Evolutionary conservation across 164 flowering plant genomes (phyloP), one percentile per base, ranked within the genome.

Genomic region (Annona squamosa): DNA sequence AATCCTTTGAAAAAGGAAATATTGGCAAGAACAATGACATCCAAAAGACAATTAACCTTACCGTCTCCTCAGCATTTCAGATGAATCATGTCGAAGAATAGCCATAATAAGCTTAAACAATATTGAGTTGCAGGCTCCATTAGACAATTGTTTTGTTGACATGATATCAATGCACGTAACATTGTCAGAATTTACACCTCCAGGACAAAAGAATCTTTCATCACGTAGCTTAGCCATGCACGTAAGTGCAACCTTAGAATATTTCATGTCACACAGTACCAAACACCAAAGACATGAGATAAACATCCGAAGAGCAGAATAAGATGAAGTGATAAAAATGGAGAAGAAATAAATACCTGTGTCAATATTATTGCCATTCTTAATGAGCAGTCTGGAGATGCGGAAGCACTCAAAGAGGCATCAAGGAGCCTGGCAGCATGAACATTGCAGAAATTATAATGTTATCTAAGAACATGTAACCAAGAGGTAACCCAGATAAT

Each of bases 141-240:
- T 93, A 17, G 98, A 85, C 73, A 93, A 74, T 80, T 88, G 97
- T 81, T 89, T 91, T 52, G 78, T 84, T 82, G 78, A 80, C 69
- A 93, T 79, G 69, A 91, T 80, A 80, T 96, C 98, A 71, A 96
- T 97, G 74, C 85, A 90, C 65, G 98, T 85, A n/a, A 91, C 81
- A 74, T 81, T 85, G 71, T 91, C 99, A 47, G 94, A 83, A 81
- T 79, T 81, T 41, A 86, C 78, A 79, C 86, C 85, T 69, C 89
- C 84, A 46, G 92, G 90, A 74, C 77, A 84, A 42, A 81, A 56
- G 73, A 86, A 96, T 78, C 95, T 87, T 76, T 92, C 98, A 84
- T 93, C 99, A 63, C 97, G 90, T 63, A 96, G 80, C 79, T 93
- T 96, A 17, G 99, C 98, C 95, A 93, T 89, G 89, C 97, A 91